Evolutionary conservation across 2,329 filamentous ascomycete genomes (phyloP), one percentile per base, ranked within the genome.

Genomic region (Botryosphaeria dothidea): DNA sequence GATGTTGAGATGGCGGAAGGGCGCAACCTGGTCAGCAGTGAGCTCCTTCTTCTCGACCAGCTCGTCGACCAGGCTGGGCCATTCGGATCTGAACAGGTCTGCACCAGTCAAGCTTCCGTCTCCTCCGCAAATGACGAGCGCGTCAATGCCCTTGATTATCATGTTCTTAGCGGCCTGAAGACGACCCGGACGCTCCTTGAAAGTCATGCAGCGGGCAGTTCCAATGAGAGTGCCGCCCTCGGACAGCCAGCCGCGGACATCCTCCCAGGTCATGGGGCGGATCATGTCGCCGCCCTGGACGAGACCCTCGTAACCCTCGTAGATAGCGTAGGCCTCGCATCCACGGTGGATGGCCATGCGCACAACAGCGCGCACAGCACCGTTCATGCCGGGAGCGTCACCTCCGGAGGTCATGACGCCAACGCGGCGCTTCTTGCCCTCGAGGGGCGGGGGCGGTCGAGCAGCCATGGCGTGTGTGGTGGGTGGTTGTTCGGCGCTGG

Each of bases 181-280:
- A 69, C 95, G 90, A 19, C 95, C 95, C 31, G 89, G 82, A 52
- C 95, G 90, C 79, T 97, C 90, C 80, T 91, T 94, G 81, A 99
- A 99, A 65, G 88, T 89, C 88, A 90, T 92, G 82, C 93, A 97
- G 68, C 95, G 87, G 65, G 95, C 95, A 45, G 95, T 98, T 67
- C 95, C 95, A 74, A 99, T 98, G 68, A 97, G 86, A 17, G 95
- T 99, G 68, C 95, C 95, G 68, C 95, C 95, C 76, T 96, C 93
- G 34, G 92, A 94, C 62, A 97, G 86, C 85, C 91, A 99, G 73
- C 95, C 94, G 72, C 95, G 90, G 65, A 99, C 95, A 75, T 97
- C 93, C 69, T 96, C 87, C 94, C 94, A 98, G 58, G 87, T 82
- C 87, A 96, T 92, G 80, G 92, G 86, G 72, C 87, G 88, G 80